Percentiles rank a stretch among this genome's conserved stretches.
phyloP scores from a whole-genome alignment of 2,329 filamentous ascomycete genomes.

The Blastomyces parvus region DNA sequence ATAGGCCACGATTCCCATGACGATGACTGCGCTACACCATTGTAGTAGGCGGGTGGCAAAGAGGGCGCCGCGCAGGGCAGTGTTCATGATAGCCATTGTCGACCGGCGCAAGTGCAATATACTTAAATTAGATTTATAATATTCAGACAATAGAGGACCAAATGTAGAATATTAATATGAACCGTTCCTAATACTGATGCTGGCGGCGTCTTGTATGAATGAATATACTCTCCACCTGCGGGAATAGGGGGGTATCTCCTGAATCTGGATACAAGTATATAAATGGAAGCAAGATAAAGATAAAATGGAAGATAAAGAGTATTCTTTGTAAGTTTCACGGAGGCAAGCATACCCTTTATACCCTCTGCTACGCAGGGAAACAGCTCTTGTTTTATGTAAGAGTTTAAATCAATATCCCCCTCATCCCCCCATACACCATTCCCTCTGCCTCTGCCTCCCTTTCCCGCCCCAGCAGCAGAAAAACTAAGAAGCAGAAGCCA shows the following conservation, averaged over 20 bases:
- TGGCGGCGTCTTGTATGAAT: too few species aligned
- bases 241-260: background rate
- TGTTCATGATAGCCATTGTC: constrained; percentile 1
- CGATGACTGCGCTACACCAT: constrained; percentile 34
- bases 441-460: too few species aligned
- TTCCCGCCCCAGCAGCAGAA: background rate
- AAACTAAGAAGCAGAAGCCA: background rate
- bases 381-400: too few species aligned
- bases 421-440: too few species aligned
- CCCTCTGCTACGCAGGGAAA: too few species aligned
- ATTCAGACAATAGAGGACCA: too few species aligned
- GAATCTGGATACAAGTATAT: background rate
- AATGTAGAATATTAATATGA: background rate
- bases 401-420: too few species aligned
- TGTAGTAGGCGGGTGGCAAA: constrained; percentile 21
- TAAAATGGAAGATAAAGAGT: background rate
- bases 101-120: background rate
- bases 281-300: background rate
- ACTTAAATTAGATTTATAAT: background rate
- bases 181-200: background rate
- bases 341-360: background rate
- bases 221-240: too few species aligned
- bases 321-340: background rate
- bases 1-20: constrained; percentile 34
- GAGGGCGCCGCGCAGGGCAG: constrained; percentile 9